Base-by-base conservation (phyloP, 2,329 filamentous ascomycete genomes). In the Chaetomiaceae sp. region DNA sequence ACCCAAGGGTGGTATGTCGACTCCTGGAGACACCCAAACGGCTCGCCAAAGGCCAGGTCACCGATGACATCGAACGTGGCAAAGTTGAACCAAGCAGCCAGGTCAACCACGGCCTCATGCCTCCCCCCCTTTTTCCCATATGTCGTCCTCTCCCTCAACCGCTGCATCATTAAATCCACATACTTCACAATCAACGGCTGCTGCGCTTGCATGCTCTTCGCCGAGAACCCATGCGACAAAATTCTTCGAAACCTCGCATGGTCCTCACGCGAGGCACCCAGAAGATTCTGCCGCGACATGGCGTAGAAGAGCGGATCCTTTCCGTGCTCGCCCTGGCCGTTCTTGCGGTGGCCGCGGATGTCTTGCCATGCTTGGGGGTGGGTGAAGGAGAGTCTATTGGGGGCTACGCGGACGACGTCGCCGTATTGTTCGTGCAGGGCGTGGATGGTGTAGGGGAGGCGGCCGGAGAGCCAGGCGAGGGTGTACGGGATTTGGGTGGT, bases 191-290 rank as follows among this genome's bases (percentile, higher is more conserved):
- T 69, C 29, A 72, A 62, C 11, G 66, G 66, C 49, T 71, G 65
- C 52, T 73, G 70, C 4, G 61, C 69, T 12, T 66, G 68, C 69
- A 73, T 65, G 54, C 63, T 54, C 55, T 64, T 60, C 34, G 68
- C 64, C 25, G 61, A 62, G 62, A 73, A 73, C 3, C 66, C 69
- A 47, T 69, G 66, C 3, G 68, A 63, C 20, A 73, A 59, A 33
- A 64, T 62, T 2, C 68, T 61, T 2, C 69, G 67, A 17, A 68
- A 47, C 17, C 59, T 53, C 14, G 56, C 39, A 51, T 72, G 69
- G 38, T 67, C 61, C 4, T 63, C 58, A 3, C 66, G 65, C 15
- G 54, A 47, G 0, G 61, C 60, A 22, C 55, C 62, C 23, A 70
- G 54, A 31, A 71, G 60, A 39, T 61, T 63, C 15, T 47, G 19